Conservation (phyloP, 192 early-diverging fungal species). For the Coemansia sp. region DNA sequence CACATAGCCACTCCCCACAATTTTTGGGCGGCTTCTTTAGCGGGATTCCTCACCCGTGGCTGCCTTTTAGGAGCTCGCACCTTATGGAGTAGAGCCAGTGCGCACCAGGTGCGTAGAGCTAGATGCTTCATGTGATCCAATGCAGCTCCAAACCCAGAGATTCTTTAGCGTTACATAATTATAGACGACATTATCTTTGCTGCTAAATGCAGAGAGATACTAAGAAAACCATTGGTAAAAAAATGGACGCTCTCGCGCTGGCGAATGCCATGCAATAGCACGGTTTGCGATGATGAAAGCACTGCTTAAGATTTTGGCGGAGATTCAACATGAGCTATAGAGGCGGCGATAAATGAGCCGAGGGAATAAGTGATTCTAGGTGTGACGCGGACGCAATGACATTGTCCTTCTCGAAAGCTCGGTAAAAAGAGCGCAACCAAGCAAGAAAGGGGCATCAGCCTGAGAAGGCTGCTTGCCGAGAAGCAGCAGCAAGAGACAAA, state of each 20-base stretch:
- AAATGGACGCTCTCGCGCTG: constrained; percentile 1
- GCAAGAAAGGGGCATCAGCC: not conserved
- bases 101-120: not conserved
- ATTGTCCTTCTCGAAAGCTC: not conserved
- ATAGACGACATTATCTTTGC: not conserved
- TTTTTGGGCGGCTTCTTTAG: not conserved
- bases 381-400: not conserved
- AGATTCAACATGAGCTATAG: constrained; percentile 9
- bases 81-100: not conserved
- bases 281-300: not conserved
- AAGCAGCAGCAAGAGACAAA: constrained; percentile 5
- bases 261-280: constrained; percentile 7
- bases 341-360: not conserved
- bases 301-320: not conserved
- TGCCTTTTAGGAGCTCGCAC: not conserved
- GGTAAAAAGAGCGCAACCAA: not conserved
- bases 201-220: not conserved
- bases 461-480: not conserved
- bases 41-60: not conserved
- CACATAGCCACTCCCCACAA: not conserved
- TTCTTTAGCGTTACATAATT: not conserved
- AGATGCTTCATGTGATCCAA: not conserved
- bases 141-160: not conserved
- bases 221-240: not conserved
- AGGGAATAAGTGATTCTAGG: not conserved